A percentile compares a stretch with the other conserved stretches of the same genome.
Conservation (phyloP, 164 flowering plant genomes). For the Houttuynia cordata region DNA sequence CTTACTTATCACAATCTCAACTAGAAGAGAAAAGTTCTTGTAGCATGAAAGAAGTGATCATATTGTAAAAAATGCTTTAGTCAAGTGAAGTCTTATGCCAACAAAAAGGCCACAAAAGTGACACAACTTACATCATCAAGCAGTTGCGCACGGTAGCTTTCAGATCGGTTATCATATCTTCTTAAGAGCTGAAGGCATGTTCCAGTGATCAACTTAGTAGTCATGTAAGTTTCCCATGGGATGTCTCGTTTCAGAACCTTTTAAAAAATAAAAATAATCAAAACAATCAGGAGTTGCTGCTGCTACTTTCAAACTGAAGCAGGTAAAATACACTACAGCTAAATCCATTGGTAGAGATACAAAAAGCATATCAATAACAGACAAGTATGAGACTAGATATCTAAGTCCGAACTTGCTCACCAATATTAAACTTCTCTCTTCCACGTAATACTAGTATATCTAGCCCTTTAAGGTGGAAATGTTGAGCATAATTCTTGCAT, state of each 20-base stretch:
- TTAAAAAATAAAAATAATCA: background rate
- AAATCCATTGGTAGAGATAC: background rate
- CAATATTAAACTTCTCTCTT: too few relatives aligned
- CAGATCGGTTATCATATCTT: conserved; percentile 83
- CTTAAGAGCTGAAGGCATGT: conserved; percentile 86
- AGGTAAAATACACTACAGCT: background rate
- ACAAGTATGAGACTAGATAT: too few relatives aligned
- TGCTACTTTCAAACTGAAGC: too few relatives aligned
- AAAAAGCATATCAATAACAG: background rate
- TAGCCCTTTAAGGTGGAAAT: too few relatives aligned
- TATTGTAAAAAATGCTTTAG: background rate
- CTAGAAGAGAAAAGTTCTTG: background rate
- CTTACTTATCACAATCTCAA: background rate
- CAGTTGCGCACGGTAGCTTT: conserved; percentile 63
- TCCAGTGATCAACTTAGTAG: conserved; percentile 85
- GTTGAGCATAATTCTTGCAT: too few relatives aligned
- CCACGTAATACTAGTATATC: too few relatives aligned
- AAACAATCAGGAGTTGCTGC: background rate
- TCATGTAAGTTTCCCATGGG: conserved; percentile 99
- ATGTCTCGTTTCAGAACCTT: conserved; percentile 93
- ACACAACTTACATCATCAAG: conserved; percentile 69
- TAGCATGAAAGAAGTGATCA: background rate
- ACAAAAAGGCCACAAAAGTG: background rate
- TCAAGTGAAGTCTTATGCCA: background rate
- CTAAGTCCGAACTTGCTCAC: too few relatives aligned